These are phyloP conservation scores for Tuber aestivum DNA, from an alignment of 495 filamentous ascomycete species.

Conservation along the genomic window DNA sequence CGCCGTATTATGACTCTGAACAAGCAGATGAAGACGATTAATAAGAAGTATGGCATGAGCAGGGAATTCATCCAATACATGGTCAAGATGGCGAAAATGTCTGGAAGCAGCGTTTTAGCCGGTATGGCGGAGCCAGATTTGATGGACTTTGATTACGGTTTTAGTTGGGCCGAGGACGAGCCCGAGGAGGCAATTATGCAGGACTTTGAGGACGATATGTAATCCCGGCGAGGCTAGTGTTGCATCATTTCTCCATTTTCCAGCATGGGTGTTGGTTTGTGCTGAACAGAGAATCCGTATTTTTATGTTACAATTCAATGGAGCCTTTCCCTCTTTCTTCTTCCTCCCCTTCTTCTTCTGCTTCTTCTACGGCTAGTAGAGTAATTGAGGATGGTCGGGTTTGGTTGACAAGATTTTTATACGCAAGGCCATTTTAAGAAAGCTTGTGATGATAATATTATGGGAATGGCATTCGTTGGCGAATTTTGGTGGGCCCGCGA, in stretches of 20 bases:
- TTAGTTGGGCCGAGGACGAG: conserved; percentile 39
- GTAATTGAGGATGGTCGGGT: not conserved
- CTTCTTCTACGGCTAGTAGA: conserved; percentile 11
- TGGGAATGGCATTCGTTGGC: not conserved
- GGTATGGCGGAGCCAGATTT: conserved; percentile 36
- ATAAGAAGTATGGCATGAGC: conserved; percentile 39
- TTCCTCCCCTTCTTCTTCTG: conserved; percentile 8
- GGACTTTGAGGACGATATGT: conserved; percentile 40
- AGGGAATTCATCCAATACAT: conserved; percentile 40
- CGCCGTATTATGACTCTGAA: conserved; percentile 36
- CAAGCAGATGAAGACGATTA: conserved; percentile 40
- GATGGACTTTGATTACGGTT: conserved; percentile 38
- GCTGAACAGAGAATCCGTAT: no score
- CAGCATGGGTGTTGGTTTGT: not conserved
- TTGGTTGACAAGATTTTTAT: not conserved
- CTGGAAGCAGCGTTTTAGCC: conserved; percentile 17
- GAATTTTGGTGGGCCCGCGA: not conserved
- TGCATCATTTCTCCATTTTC: not conserved
- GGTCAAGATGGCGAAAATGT: conserved; percentile 32
- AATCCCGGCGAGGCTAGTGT: conserved; percentile 6
- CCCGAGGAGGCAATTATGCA: conserved; percentile 40
- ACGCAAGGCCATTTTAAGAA: not conserved
- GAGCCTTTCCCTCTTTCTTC: conserved; percentile 10
- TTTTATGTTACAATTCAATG: not conserved
- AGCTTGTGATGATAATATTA: not conserved